phyloP scores from a whole-genome alignment of 2,329 filamentous ascomycete genomes.

The Helotiales sp. region DNA sequence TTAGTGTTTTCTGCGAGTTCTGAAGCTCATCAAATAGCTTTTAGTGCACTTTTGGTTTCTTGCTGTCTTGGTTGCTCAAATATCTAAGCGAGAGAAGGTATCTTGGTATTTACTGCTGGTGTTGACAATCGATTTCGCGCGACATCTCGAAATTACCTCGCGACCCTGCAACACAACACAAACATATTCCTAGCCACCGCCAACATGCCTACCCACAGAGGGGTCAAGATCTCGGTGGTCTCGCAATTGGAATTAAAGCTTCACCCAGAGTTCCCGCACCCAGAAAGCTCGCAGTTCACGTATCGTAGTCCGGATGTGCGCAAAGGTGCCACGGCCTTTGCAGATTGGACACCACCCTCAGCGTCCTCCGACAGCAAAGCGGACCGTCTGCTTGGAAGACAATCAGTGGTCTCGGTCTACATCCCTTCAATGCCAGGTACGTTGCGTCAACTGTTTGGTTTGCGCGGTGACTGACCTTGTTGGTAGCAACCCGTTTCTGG shows the following conservation, averaged over 20 bases:
- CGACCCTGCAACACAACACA: neutral
- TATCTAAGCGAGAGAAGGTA: neutral
- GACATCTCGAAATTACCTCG: neutral
- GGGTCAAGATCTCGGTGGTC: conserved; percentile 38
- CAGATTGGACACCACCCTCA: conserved; percentile 22
- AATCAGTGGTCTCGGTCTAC: conserved; percentile 58
- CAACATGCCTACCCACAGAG: conserved; percentile 40
- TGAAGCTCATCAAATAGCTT: no score
- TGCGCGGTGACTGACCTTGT: conserved; percentile 16
- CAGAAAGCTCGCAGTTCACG: conserved; percentile 53
- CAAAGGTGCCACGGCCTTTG: conserved; percentile 17
- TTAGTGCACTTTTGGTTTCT: neutral
- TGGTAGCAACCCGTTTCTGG: conserved; percentile 57
- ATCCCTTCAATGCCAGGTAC: conserved; percentile 59
- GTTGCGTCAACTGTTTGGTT: conserved; percentile 1
- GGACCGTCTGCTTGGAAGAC: conserved; percentile 41
- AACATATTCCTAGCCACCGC: neutral
- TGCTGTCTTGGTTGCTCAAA: neutral
- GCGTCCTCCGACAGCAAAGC: conserved; percentile 34
- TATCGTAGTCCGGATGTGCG: conserved; percentile 36
- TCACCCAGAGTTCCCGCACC: conserved; percentile 61
- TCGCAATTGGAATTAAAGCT: conserved; percentile 40
- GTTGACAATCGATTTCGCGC: neutral
- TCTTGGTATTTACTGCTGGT: neutral
- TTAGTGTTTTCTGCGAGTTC: no score